phyloP scores from a whole-genome alignment of 2,329 filamentous ascomycete species.

The Ophiocordyceps camponoti-rufipedis region DNA sequence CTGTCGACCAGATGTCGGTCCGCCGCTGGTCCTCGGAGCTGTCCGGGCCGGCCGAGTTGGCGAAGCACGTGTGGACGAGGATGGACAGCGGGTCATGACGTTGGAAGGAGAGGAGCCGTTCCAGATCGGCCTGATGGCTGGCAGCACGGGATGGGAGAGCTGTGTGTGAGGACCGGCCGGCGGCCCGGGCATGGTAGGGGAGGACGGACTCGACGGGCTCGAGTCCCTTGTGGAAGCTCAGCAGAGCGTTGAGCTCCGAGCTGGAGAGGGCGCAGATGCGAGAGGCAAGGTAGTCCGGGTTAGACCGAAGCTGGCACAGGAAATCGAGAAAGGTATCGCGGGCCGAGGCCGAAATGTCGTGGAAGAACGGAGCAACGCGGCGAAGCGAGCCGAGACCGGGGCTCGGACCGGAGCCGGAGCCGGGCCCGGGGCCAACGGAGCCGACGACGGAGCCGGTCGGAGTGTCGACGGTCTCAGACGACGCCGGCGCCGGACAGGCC shows the following conservation, averaged over 20 bases:
- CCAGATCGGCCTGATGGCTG: conserved; percentile 44
- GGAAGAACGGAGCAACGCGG: conserved; percentile 38
- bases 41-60: conserved; percentile 66
- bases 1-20: conserved; percentile 74
- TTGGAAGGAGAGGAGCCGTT: conserved; percentile 75
- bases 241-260: conserved; percentile 59
- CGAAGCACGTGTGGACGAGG: conserved; percentile 76
- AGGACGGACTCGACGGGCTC: conserved; percentile 74
- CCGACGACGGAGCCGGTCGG: conserved; percentile 20
- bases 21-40: conserved; percentile 64
- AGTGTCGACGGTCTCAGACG: conserved; percentile 31
- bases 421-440: no score
- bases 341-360: conserved; percentile 58
- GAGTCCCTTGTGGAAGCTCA: conserved; percentile 59
- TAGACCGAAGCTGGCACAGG: conserved; percentile 63
- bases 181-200: conserved; percentile 41
- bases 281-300: conserved; percentile 73
- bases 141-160: conserved; percentile 22
- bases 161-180: conserved; percentile 24
- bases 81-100: conserved; percentile 72
- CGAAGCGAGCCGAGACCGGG: conserved; percentile 15
- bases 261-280: conserved; percentile 60
- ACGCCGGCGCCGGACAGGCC: conserved; percentile 22
- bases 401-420: not conserved
- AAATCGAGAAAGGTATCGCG: conserved; percentile 64